Percentiles rank a stretch among this genome's conserved stretches.
Evolutionary conservation across 2,329 filamentous ascomycete genomes (phyloP).

Genomic region (Mollisiaceae sp.): DNA sequence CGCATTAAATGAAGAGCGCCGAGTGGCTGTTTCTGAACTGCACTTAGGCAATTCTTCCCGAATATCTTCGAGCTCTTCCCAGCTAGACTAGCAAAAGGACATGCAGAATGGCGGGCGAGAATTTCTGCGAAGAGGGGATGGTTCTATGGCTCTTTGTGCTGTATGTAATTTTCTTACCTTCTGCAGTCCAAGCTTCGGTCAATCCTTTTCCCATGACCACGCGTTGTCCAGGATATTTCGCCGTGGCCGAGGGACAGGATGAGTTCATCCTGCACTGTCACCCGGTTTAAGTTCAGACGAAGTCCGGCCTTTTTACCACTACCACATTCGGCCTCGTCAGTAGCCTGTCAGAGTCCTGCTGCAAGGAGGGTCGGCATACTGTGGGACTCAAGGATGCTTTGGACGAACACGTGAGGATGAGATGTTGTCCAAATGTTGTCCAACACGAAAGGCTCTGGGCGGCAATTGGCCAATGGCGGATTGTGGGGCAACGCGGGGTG

Average conservation of each 20-base stretch:
- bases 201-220: not conserved
- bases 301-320: too few relatives aligned
- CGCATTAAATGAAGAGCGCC: not conserved
- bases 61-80: not conserved
- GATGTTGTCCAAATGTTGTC: not conserved
- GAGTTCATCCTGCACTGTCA: not conserved
- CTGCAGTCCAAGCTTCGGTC: not conserved
- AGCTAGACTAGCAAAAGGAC: not conserved
- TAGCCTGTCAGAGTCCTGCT: not conserved
- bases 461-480: not conserved
- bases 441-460: not conserved
- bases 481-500: not conserved
- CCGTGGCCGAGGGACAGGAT: slow-evolving; percentile 11
- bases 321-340: too few relatives aligned
- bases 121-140: not conserved
- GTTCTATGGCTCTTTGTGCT: not conserved
- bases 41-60: not conserved
- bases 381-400: not conserved
- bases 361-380: not conserved
- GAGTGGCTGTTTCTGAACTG: not conserved
- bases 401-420: not conserved
- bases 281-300: not conserved
- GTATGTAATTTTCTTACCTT: not conserved
- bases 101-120: not conserved
- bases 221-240: slow-evolving; percentile 15